Percentiles rank a stretch among this genome's conserved stretches.
Conservation (phyloP, 208 protist genomes). For the Tritrichomonas foetus region DNA sequence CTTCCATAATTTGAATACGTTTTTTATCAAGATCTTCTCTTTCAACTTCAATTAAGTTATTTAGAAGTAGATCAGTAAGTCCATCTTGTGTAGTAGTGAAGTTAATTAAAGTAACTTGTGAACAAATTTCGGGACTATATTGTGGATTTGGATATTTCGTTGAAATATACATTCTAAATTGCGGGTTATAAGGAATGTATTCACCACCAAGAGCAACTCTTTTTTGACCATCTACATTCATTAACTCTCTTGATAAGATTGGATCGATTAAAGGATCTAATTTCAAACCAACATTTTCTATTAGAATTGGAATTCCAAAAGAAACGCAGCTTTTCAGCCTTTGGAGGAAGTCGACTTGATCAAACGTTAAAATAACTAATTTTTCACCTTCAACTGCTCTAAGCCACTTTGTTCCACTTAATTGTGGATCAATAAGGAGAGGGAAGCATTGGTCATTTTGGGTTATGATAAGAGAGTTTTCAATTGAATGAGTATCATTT, state of each 20-base stretch:
- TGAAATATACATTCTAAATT: conserved; percentile 89
- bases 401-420: conserved; percentile 93
- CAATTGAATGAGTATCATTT: conserved; percentile 86
- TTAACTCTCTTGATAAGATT: conserved; percentile 78
- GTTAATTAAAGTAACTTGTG: conserved; percentile 95
- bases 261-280: conserved; percentile 94
- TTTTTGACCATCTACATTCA: conserved; percentile 75
- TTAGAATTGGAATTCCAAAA: conserved; percentile 66
- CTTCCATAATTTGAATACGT: conserved; percentile 76
- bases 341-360: conserved; percentile 70
- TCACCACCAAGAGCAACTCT: background rate
- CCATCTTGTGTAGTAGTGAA: conserved; percentile 94
- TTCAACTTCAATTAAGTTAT: conserved; percentile 89
- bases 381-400: conserved; percentile 78
- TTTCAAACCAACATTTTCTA: conserved; percentile 86
- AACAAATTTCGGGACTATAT: conserved; percentile 92
- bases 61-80: conserved; percentile 93
- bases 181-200: conserved; percentile 64
- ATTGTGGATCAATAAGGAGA: conserved; percentile 93
- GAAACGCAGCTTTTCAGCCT: conserved; percentile 60
- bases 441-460: conserved; percentile 81
- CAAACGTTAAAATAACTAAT: conserved; percentile 74
- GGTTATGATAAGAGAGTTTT: conserved; percentile 86
- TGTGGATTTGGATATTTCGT: conserved; percentile 94
- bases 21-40: conserved; percentile 89